Conservation (phyloP, 1,284 basidiomycete species). For the Heimioporus retisporus region DNA sequence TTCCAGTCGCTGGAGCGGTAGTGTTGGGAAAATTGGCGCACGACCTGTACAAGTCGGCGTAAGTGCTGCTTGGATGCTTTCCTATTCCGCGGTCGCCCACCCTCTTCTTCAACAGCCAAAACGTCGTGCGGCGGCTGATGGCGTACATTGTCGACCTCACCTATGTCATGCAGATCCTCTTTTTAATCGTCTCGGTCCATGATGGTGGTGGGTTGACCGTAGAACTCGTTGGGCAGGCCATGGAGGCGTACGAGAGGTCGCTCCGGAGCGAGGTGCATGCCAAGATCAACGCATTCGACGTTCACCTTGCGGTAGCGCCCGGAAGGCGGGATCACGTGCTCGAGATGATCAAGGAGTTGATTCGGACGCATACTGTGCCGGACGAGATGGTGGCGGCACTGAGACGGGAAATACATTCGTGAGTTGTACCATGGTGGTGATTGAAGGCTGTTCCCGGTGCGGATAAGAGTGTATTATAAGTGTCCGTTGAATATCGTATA, state of each 20-base stretch:
- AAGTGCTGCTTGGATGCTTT: too few species aligned
- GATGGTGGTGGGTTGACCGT: not conserved
- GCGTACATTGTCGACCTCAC: slow-evolving; percentile 19
- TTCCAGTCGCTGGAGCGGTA: too few species aligned
- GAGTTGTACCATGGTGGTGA: too few species aligned
- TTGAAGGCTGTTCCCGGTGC: too few species aligned
- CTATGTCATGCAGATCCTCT: slow-evolving; percentile 18
- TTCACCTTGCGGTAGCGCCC: not conserved
- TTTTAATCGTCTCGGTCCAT: not conserved
- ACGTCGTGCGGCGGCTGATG: slow-evolving; percentile 3
- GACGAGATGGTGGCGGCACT: too few species aligned
- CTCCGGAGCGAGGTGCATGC: not conserved
- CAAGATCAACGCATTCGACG: not conserved
- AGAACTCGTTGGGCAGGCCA: not conserved
- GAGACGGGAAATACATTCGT: too few species aligned
- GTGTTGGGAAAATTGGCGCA: too few species aligned
- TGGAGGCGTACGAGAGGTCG: not conserved
- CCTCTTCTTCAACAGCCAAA: not conserved
- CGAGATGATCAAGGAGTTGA: slow-evolving; percentile 4
- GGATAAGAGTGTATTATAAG: too few species aligned
- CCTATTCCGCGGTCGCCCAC: too few species aligned
- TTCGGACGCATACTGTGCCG: too few species aligned
- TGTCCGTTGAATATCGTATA: too few species aligned
- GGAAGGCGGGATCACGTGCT: slow-evolving; percentile 2
- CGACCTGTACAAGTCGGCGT: too few species aligned